These are phyloP conservation scores for Amylostereum areolatum DNA, from an alignment of 1,284 basidiomycete species.

Conservation along the genomic window DNA sequence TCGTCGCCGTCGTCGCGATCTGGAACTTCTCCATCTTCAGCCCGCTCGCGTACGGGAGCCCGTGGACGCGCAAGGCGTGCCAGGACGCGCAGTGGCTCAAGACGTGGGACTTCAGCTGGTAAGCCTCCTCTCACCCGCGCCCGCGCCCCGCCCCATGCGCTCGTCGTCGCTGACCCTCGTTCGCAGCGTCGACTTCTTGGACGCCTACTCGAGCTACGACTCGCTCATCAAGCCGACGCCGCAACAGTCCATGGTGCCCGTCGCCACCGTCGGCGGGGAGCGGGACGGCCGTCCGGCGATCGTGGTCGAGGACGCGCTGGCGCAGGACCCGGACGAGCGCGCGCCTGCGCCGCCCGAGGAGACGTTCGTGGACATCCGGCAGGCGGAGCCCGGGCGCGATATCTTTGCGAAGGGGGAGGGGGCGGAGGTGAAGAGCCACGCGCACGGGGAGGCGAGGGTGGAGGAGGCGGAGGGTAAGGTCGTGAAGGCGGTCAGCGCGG, in stretches of 20 bases:
- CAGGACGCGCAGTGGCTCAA: constrained; percentile 78
- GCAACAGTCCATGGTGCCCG: constrained; percentile 25
- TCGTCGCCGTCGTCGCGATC: constrained; percentile 68
- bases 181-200: background rate
- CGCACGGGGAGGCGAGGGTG: constrained; percentile 6
- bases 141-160: constrained; percentile 5
- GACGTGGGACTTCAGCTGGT: constrained; percentile 97
- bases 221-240: constrained; percentile 31
- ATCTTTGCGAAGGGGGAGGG: constrained; percentile 46
- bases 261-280: constrained; percentile 42
- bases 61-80: constrained; percentile 85
- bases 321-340: constrained; percentile 12
- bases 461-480: background rate
- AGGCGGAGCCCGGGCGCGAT: constrained; percentile 62
- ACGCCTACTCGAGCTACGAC: constrained; percentile 51
- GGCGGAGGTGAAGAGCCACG: constrained; percentile 2
- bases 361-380: constrained; percentile 39
- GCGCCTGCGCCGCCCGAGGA: constrained; percentile 11
- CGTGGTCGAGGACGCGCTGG: constrained; percentile 35
- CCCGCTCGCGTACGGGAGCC: constrained; percentile 79
- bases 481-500: constrained; percentile 7
- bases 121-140: constrained; percentile 20
- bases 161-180: constrained; percentile 39
- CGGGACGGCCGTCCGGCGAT: constrained; percentile 37
- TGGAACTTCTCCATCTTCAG: constrained; percentile 80